Percentiles rank a stretch among this genome's conserved stretches.
Evolutionary conservation across 805 yeast genomes (phyloP).

Genomic region (Myxozyma neotropica): DNA sequence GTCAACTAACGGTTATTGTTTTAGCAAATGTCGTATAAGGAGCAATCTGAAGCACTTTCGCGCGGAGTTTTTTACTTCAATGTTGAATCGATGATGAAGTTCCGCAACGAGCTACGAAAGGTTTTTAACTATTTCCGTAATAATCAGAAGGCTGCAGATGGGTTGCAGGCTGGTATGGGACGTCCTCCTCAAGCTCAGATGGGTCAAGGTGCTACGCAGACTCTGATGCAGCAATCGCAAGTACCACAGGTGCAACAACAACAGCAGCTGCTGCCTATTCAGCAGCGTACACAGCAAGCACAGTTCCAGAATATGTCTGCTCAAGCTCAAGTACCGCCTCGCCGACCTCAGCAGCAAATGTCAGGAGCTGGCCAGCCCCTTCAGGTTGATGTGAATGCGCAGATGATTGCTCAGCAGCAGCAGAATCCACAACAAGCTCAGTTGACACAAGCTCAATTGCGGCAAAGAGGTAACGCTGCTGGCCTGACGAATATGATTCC

Average conservation of each 20-base stretch:
- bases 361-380: constrained; percentile 6
- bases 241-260: constrained; percentile 5
- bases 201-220: not conserved
- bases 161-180: not conserved
- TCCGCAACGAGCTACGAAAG: constrained; percentile 23
- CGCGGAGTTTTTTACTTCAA: constrained; percentile 20
- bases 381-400: constrained; percentile 9
- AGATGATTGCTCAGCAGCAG: constrained; percentile 5
- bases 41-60: constrained; percentile 26
- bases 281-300: not conserved
- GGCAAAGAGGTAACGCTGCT: constrained; percentile 1
- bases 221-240: constrained; percentile 13
- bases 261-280: constrained; percentile 2
- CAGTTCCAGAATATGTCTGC: not conserved
- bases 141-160: constrained; percentile 9
- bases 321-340: not conserved
- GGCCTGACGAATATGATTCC: not conserved
- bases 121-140: constrained; percentile 25
- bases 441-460: not conserved
- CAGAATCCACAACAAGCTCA: constrained; percentile 2
- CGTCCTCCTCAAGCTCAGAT: constrained; percentile 11
- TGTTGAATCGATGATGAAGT: constrained; percentile 15
- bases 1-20: not conserved
- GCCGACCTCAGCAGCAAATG: constrained; percentile 2
- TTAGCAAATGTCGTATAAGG: constrained; percentile 29